Evolutionary conservation across 1,284 basidiomycete genomes (phyloP).

Genomic region (Boletus mariae): DNA sequence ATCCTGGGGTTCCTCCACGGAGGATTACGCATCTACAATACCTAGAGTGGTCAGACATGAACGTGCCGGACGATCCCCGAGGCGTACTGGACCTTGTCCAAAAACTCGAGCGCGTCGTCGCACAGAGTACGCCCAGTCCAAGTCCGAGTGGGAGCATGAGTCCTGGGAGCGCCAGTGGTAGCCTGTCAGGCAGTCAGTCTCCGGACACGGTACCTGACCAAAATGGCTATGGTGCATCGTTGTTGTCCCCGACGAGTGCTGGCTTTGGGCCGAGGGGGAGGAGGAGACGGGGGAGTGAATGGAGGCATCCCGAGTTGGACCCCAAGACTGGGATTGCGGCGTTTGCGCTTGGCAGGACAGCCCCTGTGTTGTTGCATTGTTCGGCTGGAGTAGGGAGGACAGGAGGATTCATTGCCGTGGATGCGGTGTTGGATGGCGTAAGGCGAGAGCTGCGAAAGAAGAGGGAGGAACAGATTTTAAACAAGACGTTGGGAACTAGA

Average conservation of each 20-base stretch:
- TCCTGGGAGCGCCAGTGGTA: conserved; percentile 18
- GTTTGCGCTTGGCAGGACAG: conserved; percentile 42
- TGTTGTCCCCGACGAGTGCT: conserved; percentile 18
- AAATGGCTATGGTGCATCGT: conserved; percentile 1
- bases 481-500: not conserved
- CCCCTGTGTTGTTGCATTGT: conserved; percentile 73
- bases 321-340: conserved; percentile 47
- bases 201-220: conserved; percentile 12
- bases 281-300: conserved; percentile 23
- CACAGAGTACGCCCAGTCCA: conserved; percentile 40
- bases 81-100: conserved; percentile 72
- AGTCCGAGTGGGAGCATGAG: conserved; percentile 29
- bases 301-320: conserved; percentile 41
- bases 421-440: conserved; percentile 80
- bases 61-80: conserved; percentile 80
- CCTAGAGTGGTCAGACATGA: conserved; percentile 91
- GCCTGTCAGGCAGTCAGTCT: conserved; percentile 16
- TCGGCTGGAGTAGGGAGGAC: conserved; percentile 92
- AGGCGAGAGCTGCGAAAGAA: conserved; percentile 54
- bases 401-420: conserved; percentile 87
- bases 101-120: conserved; percentile 51
- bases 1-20: conserved; percentile 57
- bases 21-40: conserved; percentile 82
- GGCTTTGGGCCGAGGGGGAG: conserved; percentile 8
- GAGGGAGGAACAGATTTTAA: conserved; percentile 12